These are phyloP conservation scores for Cyclotella atomus DNA, from an alignment of 108 stramenopile genomes.

Conservation along the genomic window DNA sequence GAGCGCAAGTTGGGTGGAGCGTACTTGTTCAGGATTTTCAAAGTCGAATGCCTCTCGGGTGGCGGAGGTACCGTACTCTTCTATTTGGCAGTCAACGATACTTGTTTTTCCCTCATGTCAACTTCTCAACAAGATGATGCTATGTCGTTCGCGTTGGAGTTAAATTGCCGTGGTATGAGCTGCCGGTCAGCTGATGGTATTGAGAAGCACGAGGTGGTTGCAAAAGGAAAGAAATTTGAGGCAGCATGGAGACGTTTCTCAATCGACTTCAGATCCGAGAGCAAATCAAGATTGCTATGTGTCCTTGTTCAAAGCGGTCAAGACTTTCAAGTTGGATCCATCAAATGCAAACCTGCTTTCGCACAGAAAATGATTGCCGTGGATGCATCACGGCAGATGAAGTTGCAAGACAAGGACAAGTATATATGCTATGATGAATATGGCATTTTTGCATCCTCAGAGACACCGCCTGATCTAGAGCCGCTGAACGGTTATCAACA, in stretches of 20 bases:
- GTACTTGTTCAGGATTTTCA: conserved; percentile 42
- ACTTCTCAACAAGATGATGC: conserved; percentile 1
- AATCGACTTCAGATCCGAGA: conserved; percentile 30
- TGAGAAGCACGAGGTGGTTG: conserved; percentile 63
- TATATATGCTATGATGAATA: conserved; percentile 32
- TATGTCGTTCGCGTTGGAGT: conserved; percentile 55
- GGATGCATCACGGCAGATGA: not conserved
- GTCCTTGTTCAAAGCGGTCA: conserved; percentile 73
- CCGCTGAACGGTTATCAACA: not conserved
- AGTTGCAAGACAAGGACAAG: conserved; percentile 6
- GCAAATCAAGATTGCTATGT: conserved; percentile 54
- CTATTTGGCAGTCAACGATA: conserved; percentile 54
- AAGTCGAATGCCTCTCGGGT: conserved; percentile 56
- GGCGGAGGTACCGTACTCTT: conserved; percentile 69
- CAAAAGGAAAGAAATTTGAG: conserved; percentile 77
- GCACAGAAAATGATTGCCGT: not conserved
- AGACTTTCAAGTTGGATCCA: conserved; percentile 62
- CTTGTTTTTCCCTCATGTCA: conserved; percentile 5
- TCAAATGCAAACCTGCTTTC: conserved; percentile 21
- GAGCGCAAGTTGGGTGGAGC: conserved; percentile 24
- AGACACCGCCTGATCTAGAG: not conserved
- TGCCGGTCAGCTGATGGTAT: conserved; percentile 63
- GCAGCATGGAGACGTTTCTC: conserved; percentile 72
- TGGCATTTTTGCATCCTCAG: conserved; percentile 38
- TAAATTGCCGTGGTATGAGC: conserved; percentile 71